A percentile compares a stretch with the other conserved stretches of the same genome.
These are phyloP conservation scores for Coniferiporia sulphurascens DNA, from an alignment of 1,284 basidiomycete species.

Conservation along the genomic window DNA sequence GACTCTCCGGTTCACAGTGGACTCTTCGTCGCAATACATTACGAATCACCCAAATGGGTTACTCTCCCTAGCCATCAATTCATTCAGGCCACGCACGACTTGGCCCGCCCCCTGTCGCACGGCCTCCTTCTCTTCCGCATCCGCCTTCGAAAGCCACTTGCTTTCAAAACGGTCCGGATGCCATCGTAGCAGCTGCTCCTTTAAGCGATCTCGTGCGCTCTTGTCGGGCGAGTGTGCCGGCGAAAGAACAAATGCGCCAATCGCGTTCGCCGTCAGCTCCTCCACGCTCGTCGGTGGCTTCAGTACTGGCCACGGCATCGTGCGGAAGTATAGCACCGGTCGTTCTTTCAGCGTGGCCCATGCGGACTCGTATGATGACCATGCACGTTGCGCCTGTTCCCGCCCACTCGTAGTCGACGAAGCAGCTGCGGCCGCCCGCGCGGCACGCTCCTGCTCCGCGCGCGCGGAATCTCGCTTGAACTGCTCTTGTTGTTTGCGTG, in stretches of 20 bases:
- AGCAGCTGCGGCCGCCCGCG: slow-evolving; percentile 37
- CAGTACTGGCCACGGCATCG: slow-evolving; percentile 66
- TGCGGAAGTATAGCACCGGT: slow-evolving; percentile 19
- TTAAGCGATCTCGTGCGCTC: slow-evolving; percentile 34
- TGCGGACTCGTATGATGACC: slow-evolving; percentile 51
- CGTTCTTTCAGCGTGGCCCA: slow-evolving; percentile 44
- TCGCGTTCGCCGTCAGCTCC: slow-evolving; percentile 49
- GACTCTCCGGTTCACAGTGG: not conserved
- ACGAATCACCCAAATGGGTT: not conserved
- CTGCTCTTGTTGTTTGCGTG: slow-evolving; percentile 50
- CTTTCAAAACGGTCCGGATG: slow-evolving; percentile 41
- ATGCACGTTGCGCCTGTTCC: slow-evolving; percentile 48
- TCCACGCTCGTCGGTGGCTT: slow-evolving; percentile 48
- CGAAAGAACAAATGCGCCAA: slow-evolving; percentile 57
- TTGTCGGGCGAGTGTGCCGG: slow-evolving; percentile 30
- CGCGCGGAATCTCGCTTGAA: slow-evolving; percentile 56
- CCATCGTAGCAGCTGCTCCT: slow-evolving; percentile 40
- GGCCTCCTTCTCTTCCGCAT: slow-evolving; percentile 36
- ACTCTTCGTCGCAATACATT: not conserved
- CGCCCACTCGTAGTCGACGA: slow-evolving; percentile 37
- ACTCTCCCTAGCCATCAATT: slow-evolving; percentile 31
- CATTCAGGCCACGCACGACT: slow-evolving; percentile 51
- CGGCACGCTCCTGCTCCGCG: slow-evolving; percentile 29
- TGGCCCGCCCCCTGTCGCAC: slow-evolving; percentile 38
- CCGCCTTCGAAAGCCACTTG: slow-evolving; percentile 40